These are phyloP conservation scores for Lactifluus subvellereus DNA, from an alignment of 768 basidiomycete genomes.

Conservation along the genomic window DNA sequence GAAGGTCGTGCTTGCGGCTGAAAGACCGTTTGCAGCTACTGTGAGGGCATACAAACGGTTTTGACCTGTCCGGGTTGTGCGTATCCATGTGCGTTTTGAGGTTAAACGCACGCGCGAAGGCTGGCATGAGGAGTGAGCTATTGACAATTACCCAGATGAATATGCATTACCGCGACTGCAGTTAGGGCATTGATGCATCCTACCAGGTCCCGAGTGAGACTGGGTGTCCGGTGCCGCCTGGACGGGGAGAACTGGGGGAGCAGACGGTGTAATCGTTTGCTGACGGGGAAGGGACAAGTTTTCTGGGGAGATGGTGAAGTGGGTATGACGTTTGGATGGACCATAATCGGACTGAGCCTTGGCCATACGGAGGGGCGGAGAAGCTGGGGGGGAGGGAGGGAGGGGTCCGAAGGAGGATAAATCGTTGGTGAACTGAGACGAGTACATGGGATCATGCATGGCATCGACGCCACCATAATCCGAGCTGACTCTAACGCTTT, in stretches of 20 bases:
- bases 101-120: conserved; percentile 91
- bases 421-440: conserved; percentile 23
- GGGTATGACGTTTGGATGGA: conserved; percentile 26
- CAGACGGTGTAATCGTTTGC: conserved; percentile 41
- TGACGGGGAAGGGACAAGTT: conserved; percentile 39
- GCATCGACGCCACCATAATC: conserved; percentile 42
- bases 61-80: conserved; percentile 86
- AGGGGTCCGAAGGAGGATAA: conserved; percentile 18
- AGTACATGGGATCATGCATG: conserved; percentile 9
- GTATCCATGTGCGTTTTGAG: conserved; percentile 94
- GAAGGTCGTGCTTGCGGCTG: conserved; percentile 90
- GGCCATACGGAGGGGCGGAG: conserved; percentile 23
- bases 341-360: conserved; percentile 21
- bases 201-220: conserved; percentile 54
- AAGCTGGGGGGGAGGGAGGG: conserved; percentile 17
- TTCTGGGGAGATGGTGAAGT: conserved; percentile 28
- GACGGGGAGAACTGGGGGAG: conserved; percentile 35
- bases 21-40: conserved; percentile 83
- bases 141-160: conserved; percentile 14
- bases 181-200: conserved; percentile 69
- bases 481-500: conserved; percentile 49
- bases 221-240: conserved; percentile 36
- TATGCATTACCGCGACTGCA: conserved; percentile 61
- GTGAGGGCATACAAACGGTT: conserved; percentile 87
- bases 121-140: conserved; percentile 35